Evolutionary conservation across 2,329 filamentous ascomycete genomes (phyloP), one percentile per base, ranked within the genome.

Genomic region (Aspergillus sp.): DNA sequence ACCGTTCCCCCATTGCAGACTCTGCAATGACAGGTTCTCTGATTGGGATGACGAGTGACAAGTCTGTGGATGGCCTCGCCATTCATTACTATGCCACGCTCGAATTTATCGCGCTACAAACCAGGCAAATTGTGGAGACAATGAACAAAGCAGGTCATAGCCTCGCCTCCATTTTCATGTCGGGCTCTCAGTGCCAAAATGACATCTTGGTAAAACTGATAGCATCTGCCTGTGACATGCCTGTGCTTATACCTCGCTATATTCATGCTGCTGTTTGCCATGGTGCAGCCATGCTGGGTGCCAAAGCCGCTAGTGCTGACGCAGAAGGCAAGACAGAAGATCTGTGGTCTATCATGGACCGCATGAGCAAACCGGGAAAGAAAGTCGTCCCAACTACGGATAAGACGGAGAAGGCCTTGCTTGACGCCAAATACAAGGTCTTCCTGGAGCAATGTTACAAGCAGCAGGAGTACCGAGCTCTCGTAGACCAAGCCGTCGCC

Each of bases 71-170:
- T 72, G 90, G 91, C 55, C 86, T 99, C 54, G 93, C 94, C 0
- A 81, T 97, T 21, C 89, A 93, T 80, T 99, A 99, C 81, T 98
- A 97, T 73, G 91, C 87, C 23, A 96, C 94, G 3, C 92, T 99
- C 86, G 95, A 99, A 80, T 98, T 98, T 78, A 98, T 99, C 70
- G 93, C 95, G 30, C 86, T 98, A 76, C 95, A 99, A 78, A 99
- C 95, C 0, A 88, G 91, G 60, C 95, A 99, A 77, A 99, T 99
- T 70, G 85, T 99, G 65, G 90, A 96, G 71, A 86, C 90, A 38
- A 97, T 99, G 93, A 99, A 98, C 82, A 82, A 85, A 50, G 83
- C 92, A 1, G 95, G 95, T 8, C 95, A 99, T 79, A 82, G 85
- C 67, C 93, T 99, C 75, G 88, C 84, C 53, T 94, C 90, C 64